phyloP scores from a whole-genome alignment of 2,329 filamentous ascomycete genomes.

The Akanthomyces dipterigenus region DNA sequence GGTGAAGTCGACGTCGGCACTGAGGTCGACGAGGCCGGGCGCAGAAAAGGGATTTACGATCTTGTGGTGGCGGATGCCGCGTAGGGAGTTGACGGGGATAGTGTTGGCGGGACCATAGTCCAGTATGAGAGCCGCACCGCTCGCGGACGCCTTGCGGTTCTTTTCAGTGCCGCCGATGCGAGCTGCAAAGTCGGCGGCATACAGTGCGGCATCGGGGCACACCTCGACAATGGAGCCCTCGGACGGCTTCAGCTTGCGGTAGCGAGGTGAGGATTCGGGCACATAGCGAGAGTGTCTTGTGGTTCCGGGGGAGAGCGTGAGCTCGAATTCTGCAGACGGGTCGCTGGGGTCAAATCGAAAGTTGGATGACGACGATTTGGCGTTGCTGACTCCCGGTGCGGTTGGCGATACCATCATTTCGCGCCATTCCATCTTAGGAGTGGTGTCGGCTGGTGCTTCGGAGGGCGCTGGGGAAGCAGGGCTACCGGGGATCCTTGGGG shows the following conservation, averaged over 20 bases:
- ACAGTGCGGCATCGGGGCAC: constrained; percentile 78
- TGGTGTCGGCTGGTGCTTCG: constrained; percentile 31
- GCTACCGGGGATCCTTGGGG: constrained; percentile 1
- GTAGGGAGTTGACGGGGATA: constrained; percentile 81
- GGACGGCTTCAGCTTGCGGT: constrained; percentile 62
- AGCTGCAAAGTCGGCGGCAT: constrained; percentile 71
- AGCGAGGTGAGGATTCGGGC: constrained; percentile 73
- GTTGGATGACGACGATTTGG: constrained; percentile 39
- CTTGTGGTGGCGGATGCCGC: constrained; percentile 75
- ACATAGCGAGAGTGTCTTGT: constrained; percentile 83
- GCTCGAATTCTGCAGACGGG: constrained; percentile 73
- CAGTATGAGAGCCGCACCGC: constrained; percentile 86
- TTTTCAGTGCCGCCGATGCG: constrained; percentile 67
- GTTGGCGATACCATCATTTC: constrained; percentile 72
- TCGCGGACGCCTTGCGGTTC: constrained; percentile 53
- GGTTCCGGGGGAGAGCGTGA: constrained; percentile 65
- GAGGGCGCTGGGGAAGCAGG: constrained; percentile 37
- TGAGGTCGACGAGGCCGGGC: constrained; percentile 80
- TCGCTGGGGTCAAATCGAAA: constrained; percentile 44
- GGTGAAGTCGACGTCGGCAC: constrained; percentile 88
- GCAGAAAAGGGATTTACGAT: constrained; percentile 71
- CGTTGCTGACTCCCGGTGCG: constrained; percentile 46
- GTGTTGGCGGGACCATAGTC: constrained; percentile 80
- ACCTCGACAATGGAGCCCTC: constrained; percentile 76
- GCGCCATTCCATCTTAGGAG: constrained; percentile 57